Evolutionary conservation across 1,284 basidiomycete species (phyloP), one percentile per base, ranked within the genome.

Genomic region (Rhodotorula mucilaginosa): DNA sequence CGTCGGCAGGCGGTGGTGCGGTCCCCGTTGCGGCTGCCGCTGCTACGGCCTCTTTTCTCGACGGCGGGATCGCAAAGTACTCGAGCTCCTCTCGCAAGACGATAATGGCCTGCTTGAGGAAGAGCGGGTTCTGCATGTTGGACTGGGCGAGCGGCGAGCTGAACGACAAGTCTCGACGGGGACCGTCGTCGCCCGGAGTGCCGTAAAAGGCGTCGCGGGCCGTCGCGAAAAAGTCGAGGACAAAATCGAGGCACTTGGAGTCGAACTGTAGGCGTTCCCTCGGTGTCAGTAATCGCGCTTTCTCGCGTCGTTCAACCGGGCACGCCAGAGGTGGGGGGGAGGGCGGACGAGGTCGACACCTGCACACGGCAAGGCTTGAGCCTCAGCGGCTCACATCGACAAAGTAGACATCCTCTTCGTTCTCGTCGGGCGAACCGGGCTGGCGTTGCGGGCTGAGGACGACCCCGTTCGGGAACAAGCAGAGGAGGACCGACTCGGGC

Each of bases 81-180:
- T 99, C 97, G 67, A 99, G 86, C 82, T 99, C 96, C 81, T 99
- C 96, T 51, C 96, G 88, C 62, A 99, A 87, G 44, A 99, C 96
- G 76, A 99, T 99, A 81, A 99, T 97, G 52, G 97, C 94, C 82
- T 99, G 97, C 83, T 98, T 98, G 65, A 89, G 88, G 70, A 98
- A 86, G 57, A 99, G 85, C 0, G 96, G 96, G 79, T 97, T 97
- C 80, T 93, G 91, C 58, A 76, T 67, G 62, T 73, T 72, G 57
- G 63, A 73, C 23, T 78, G 78, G 48, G 72, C 87, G 85, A 58
- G 58, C 31, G 69, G 87, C 82, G 88, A 85, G 84, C 71, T 64
- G 61, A 74, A 58, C 63, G 74, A 65, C 46, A 77, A 51, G 71
- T 76, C 72, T 48, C 77, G 71, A 23, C 69, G 61, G 12, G 78